A percentile compares a stretch with the other conserved stretches of the same genome.
Evolutionary conservation across 305 asterid species (phyloP).

Genomic region (Salvia sclarea): DNA sequence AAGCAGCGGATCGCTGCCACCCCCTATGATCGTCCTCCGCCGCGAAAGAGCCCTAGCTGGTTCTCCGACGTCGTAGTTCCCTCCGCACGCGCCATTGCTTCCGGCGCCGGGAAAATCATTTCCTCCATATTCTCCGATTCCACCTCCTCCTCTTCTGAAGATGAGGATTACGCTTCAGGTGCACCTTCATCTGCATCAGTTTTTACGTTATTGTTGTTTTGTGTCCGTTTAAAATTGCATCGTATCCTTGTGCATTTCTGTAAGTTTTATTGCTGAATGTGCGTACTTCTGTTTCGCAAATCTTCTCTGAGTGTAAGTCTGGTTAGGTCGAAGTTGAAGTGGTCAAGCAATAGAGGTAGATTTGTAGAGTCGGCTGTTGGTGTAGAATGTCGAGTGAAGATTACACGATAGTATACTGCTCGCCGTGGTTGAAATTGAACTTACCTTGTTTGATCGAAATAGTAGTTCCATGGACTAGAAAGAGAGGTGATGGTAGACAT

Average conservation of each 20-base stretch:
- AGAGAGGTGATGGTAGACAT: not conserved
- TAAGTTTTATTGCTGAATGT: not conserved
- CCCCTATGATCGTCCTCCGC: constrained; percentile 62
- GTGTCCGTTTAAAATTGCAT: not conserved
- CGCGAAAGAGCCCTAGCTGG: constrained; percentile 56
- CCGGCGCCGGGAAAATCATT: constrained; percentile 63
- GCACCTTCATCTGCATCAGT: constrained; percentile 4
- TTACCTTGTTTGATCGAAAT: constrained; percentile 5
- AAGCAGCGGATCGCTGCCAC: constrained; percentile 55
- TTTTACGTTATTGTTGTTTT: constrained; percentile 4
- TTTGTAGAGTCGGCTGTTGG: not conserved
- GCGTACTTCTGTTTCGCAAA: not conserved
- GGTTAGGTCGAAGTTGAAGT: constrained; percentile 18
- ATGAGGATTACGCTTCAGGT: constrained; percentile 46
- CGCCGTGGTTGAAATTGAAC: not conserved
- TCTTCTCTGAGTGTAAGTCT: constrained; percentile 5
- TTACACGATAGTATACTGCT: not conserved
- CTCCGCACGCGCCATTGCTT: constrained; percentile 63
- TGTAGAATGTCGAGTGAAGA: not conserved
- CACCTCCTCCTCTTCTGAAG: constrained; percentile 53
- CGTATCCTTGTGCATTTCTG: constrained; percentile 1
- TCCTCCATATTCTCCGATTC: constrained; percentile 56
- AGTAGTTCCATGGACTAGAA: not conserved
- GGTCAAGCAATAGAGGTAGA: not conserved
- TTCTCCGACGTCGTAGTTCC: constrained; percentile 55